A percentile compares a stretch with the other conserved stretches of the same genome.
phyloP scores from a whole-genome alignment of 768 basidiomycete species.

The Trametes maxima region DNA sequence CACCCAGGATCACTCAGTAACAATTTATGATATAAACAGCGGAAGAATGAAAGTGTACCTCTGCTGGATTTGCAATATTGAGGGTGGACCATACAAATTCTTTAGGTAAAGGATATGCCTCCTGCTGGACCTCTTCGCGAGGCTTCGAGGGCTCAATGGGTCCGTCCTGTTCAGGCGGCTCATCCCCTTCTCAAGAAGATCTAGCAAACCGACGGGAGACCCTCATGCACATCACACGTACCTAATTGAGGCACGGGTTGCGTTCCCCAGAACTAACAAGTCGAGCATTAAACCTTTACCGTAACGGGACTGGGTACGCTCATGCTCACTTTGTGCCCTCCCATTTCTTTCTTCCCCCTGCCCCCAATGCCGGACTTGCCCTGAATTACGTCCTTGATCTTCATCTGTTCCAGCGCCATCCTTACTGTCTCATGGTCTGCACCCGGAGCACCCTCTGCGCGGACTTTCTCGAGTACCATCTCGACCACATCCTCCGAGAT shows the following conservation, averaged over 20 bases:
- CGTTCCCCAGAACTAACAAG: constrained; percentile 87
- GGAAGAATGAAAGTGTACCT: constrained; percentile 46
- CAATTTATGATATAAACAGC: not conserved
- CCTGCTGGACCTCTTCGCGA: constrained; percentile 79
- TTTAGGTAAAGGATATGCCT: constrained; percentile 84
- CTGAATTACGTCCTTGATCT: constrained; percentile 82
- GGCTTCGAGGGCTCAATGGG: constrained; percentile 85
- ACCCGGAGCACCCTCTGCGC: constrained; percentile 48
- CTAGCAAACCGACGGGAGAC: not conserved
- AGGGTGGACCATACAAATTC: constrained; percentile 91
- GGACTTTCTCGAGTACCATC: constrained; percentile 65
- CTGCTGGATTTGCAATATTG: constrained; percentile 73
- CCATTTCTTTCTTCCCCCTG: constrained; percentile 76
- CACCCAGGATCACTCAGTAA: not conserved
- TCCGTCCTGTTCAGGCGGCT: constrained; percentile 72
- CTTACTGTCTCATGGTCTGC: constrained; percentile 69
- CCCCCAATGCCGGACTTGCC: constrained; percentile 80
- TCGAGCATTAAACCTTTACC: constrained; percentile 4
- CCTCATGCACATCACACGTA: constrained; percentile 25
- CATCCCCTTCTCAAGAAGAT: constrained; percentile 51
- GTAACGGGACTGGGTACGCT: not conserved
- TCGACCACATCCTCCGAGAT: constrained; percentile 65
- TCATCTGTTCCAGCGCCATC: constrained; percentile 72
- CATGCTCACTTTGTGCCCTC: constrained; percentile 79
- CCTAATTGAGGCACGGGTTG: constrained; percentile 95